Evolutionary conservation across 306 rosid species (phyloP).

Genomic region (Rosa chinensis): DNA sequence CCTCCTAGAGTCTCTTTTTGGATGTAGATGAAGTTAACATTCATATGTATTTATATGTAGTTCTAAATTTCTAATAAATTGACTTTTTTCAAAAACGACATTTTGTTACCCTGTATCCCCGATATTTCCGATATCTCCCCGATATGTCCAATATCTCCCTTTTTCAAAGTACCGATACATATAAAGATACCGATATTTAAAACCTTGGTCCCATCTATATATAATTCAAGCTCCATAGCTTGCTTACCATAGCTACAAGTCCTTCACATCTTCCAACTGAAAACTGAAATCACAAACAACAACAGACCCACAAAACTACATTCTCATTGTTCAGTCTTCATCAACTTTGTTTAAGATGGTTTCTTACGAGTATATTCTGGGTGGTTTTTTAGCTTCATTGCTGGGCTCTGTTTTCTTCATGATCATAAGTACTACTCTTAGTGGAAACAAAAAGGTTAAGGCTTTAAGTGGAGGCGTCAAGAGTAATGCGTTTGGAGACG

Average conservation of each 20-base stretch:
- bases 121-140: too few relatives aligned
- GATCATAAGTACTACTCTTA: conserved; percentile 15
- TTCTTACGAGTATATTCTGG: conserved; percentile 33
- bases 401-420: conserved; percentile 39
- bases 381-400: conserved; percentile 42
- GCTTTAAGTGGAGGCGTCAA: conserved; percentile 5
- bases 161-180: too few relatives aligned
- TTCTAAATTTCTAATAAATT: too few relatives aligned
- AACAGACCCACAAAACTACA: background rate
- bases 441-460: conserved; percentile 31
- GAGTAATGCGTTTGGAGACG: background rate
- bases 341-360: conserved; percentile 35
- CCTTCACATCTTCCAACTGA: background rate
- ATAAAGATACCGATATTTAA: too few relatives aligned
- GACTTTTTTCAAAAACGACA: too few relatives aligned
- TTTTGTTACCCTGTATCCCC: too few relatives aligned
- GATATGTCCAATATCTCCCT: too few relatives aligned
- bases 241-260: background rate
- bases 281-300: background rate
- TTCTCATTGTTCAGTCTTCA: background rate
- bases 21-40: too few relatives aligned
- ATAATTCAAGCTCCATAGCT: background rate
- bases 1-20: too few relatives aligned
- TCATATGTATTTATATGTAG: too few relatives aligned
- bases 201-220: background rate